Evolutionary conservation across 129 eudicot genomes (phyloP).

Genomic region (Saussurea involucrata): DNA sequence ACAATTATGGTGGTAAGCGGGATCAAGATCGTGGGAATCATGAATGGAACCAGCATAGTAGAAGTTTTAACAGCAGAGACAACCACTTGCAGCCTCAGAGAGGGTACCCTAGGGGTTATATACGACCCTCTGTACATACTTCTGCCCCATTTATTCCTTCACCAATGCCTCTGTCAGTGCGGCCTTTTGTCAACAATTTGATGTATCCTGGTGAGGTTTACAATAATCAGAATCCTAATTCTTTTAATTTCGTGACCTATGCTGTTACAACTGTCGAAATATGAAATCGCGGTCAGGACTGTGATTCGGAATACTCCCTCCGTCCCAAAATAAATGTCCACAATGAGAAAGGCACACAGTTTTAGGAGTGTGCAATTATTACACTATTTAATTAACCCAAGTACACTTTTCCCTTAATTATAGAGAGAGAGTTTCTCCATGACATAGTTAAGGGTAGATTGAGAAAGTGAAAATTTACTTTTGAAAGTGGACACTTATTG

Average conservation of each 20-base stretch:
- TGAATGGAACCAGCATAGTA: slow-evolving; percentile 46
- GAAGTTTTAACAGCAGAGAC: slow-evolving; percentile 49
- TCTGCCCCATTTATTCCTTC: slow-evolving; percentile 41
- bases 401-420: too few species aligned
- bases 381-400: too few species aligned
- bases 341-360: too few species aligned
- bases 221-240: not conserved
- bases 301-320: too few species aligned
- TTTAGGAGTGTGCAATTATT: too few species aligned
- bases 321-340: too few species aligned
- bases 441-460: too few species aligned
- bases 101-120: slow-evolving; percentile 39
- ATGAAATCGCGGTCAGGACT: too few species aligned
- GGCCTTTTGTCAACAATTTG: slow-evolving; percentile 45
- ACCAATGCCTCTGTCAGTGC: slow-evolving; percentile 38
- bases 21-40: slow-evolving; percentile 69
- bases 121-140: slow-evolving; percentile 35
- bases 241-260: not conserved
- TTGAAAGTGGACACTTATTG: too few species aligned
- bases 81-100: slow-evolving; percentile 42
- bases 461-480: too few species aligned
- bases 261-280: too few species aligned
- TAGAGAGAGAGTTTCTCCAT: too few species aligned
- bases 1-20: slow-evolving; percentile 49
- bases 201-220: slow-evolving; percentile 53